phyloP scores from a whole-genome alignment of 2,329 filamentous ascomycete species.

The Claviceps digitariae region DNA sequence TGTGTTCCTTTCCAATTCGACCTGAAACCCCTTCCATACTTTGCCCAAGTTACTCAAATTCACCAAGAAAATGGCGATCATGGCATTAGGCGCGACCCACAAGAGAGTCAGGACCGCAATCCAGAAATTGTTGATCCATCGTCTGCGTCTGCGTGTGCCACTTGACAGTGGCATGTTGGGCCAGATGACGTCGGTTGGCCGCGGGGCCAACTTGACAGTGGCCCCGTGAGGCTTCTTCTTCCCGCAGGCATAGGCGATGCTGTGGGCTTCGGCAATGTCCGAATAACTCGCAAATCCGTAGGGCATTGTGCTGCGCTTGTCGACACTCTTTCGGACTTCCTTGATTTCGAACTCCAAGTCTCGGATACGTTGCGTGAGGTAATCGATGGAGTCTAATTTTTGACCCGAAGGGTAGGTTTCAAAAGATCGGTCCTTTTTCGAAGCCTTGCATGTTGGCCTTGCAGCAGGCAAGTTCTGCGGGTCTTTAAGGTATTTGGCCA shows the following conservation, averaged over 20 bases:
- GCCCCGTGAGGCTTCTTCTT: conserved; percentile 71
- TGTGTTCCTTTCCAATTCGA: conserved; percentile 46
- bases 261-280: conserved; percentile 75
- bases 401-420: conserved; percentile 50
- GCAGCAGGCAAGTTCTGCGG: conserved; percentile 64
- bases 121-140: conserved; percentile 74
- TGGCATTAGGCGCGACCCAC: conserved; percentile 84
- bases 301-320: conserved; percentile 75
- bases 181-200: conserved; percentile 91
- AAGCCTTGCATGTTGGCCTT: conserved; percentile 66
- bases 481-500: conserved; percentile 85
- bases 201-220: conserved; percentile 65
- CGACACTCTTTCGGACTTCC: conserved; percentile 66
- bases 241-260: conserved; percentile 68
- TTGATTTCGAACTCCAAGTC: conserved; percentile 74
- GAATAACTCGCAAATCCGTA: conserved; percentile 95
- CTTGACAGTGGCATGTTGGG: conserved; percentile 70
- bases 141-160: conserved; percentile 54
- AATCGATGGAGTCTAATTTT: conserved; percentile 89
- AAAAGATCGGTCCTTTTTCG: conserved; percentile 63
- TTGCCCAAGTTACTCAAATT: conserved; percentile 68
- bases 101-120: conserved; percentile 64
- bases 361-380: conserved; percentile 73
- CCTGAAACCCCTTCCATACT: conserved; percentile 66
- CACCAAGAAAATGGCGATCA: conserved; percentile 88